Conservation (phyloP, 805 yeast species). For the Lipomyces lipofer region DNA sequence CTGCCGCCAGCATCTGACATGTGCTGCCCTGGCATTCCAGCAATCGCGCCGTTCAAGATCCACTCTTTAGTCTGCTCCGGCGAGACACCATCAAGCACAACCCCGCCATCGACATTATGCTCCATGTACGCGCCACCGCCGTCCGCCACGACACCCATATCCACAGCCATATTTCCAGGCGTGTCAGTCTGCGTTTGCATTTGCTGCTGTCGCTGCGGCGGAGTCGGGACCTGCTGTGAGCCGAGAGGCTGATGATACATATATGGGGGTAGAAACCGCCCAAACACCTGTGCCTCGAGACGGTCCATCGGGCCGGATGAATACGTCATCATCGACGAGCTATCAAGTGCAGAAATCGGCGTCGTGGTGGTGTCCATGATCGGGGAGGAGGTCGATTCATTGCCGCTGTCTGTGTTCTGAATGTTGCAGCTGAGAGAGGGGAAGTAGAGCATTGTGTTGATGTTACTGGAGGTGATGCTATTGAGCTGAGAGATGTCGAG, state of each 20-base stretch:
- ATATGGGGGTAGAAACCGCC: slow-evolving; percentile 79
- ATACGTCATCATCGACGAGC: slow-evolving; percentile 42
- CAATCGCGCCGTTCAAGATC: no score
- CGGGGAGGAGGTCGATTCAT: neutral
- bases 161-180: neutral
- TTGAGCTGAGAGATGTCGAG: slow-evolving; percentile 6
- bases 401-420: neutral
- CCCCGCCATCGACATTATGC: neutral
- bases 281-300: slow-evolving; percentile 81
- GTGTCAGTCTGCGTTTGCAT: neutral
- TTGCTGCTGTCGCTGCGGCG: neutral
- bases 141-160: neutral
- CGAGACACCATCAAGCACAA: neutral
- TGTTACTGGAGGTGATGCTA: slow-evolving; percentile 11
- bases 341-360: neutral
- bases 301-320: slow-evolving; percentile 84
- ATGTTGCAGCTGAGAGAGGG: slow-evolving; percentile 7
- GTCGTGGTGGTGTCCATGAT: neutral
- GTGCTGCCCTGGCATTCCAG: neutral
- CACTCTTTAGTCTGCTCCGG: neutral
- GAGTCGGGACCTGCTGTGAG: neutral
- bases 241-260: slow-evolving; percentile 48
- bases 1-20: neutral
- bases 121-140: neutral
- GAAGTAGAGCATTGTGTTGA: slow-evolving; percentile 21